These are phyloP conservation scores for Lodderomyces margitis DNA, from an alignment of 1,139 yeast genomes.

Conservation along the genomic window DNA sequence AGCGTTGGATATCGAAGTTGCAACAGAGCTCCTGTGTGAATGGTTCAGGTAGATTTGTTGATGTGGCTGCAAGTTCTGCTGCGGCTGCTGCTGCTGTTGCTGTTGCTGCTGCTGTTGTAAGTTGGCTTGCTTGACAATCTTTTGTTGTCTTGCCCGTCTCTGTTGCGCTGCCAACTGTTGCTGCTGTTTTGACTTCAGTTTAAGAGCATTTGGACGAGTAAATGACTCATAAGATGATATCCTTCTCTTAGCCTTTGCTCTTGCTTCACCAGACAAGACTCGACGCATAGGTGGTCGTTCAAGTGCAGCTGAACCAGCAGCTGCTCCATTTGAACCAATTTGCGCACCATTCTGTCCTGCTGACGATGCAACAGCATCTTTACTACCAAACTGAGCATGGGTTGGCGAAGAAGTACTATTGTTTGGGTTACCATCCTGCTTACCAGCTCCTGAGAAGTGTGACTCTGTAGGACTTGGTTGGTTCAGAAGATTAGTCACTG, in stretches of 20 bases:
- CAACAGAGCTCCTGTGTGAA: constrained; percentile 39
- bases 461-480: constrained; percentile 1
- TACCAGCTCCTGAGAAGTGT: background rate
- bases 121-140: constrained; percentile 15
- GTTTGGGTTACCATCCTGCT: background rate
- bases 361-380: constrained; percentile 1
- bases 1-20: constrained; percentile 68
- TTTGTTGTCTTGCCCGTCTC: constrained; percentile 25
- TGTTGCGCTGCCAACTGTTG: constrained; percentile 12
- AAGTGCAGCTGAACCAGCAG: constrained; percentile 2
- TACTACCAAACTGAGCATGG: background rate
- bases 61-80: constrained; percentile 13
- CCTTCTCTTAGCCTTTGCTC: constrained; percentile 23
- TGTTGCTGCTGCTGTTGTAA: constrained; percentile 13
- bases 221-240: constrained; percentile 47
- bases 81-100: constrained; percentile 12
- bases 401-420: constrained; percentile 1
- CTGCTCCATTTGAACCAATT: background rate
- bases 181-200: constrained; percentile 15
- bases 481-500: background rate
- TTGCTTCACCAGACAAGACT: constrained; percentile 6
- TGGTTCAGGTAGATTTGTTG: constrained; percentile 25
- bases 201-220: constrained; percentile 31
- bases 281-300: constrained; percentile 9
- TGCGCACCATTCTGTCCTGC: background rate